A percentile compares a stretch with the other conserved stretches of the same genome.
These are phyloP conservation scores for Phytophthora tentaculata DNA, from an alignment of 352 stramenopile species.

Conservation along the genomic window DNA sequence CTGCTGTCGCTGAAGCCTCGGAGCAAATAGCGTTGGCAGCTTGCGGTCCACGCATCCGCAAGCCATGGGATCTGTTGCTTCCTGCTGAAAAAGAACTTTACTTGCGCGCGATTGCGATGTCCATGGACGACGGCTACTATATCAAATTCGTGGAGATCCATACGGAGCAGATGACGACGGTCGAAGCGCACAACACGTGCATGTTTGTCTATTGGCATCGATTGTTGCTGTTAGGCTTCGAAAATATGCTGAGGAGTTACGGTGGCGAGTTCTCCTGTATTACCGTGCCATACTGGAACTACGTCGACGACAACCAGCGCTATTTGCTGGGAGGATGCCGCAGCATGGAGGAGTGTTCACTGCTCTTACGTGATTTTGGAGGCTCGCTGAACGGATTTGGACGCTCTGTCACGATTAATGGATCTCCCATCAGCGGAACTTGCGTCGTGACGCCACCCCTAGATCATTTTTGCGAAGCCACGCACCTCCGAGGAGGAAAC, in stretches of 20 bases:
- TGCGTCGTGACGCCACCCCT: constrained; percentile 56
- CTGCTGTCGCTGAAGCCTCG: constrained; percentile 27
- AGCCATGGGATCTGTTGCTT: constrained; percentile 73
- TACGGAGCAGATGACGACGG: constrained; percentile 82
- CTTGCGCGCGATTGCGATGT: constrained; percentile 65
- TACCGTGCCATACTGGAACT: constrained; percentile 90
- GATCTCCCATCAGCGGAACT: constrained; percentile 60
- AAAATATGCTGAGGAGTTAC: constrained; percentile 87
- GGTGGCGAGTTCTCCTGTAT: constrained; percentile 85
- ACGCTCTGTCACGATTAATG: constrained; percentile 69
- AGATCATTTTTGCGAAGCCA: constrained; percentile 84
- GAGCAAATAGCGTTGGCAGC: constrained; percentile 33
- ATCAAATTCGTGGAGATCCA: constrained; percentile 91
- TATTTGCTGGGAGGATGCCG: constrained; percentile 65
- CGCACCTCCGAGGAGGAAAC: constrained; percentile 34
- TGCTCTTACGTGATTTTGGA: constrained; percentile 73
- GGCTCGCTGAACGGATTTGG: constrained; percentile 50
- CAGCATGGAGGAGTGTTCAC: constrained; percentile 79
- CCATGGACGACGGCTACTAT: constrained; percentile 87
- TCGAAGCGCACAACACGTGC: constrained; percentile 84
- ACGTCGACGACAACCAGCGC: constrained; percentile 79
- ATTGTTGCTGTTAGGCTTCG: constrained; percentile 77
- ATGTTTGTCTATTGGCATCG: constrained; percentile 92
- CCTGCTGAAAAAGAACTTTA: constrained; percentile 76
- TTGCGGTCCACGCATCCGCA: constrained; percentile 78